Base-by-base conservation (phyloP, 345 rosid species). In the Triadica sebifera region DNA sequence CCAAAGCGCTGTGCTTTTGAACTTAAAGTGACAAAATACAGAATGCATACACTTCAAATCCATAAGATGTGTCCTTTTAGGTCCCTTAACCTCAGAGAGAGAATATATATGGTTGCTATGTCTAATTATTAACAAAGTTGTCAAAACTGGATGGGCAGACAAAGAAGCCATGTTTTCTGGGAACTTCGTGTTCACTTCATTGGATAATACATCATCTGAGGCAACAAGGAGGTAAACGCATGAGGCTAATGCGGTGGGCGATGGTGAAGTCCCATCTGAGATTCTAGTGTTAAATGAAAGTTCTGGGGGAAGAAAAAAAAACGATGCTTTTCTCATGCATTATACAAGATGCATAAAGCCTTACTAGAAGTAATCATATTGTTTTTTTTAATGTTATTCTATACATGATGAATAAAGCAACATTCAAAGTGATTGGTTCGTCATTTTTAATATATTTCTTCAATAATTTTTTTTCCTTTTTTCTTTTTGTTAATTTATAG, bases 101-200 rank as follows among this genome's bases (percentile, higher is more conserved):
- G 34, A 29, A 22, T 53, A 6, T 75, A 58, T 13, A 19, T 43
- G 45, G 46, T 50, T 7, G 57, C 43, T 52, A 13, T 15, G 69
- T 61, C 45, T 52, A 43, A 3, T 15, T 69, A 75, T 49, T 80
- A 67, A 74, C 63, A 25, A 78, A 72, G 41, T 57, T 74, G 53
- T 45, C 47, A 34, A 64, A 57, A 66, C 53, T 75, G 72, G 13
- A 60, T 85, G 65, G 22, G 86, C 95, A 94, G 97, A 89, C 79
- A 92, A 88, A 85, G 93, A 89, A 72, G 86, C 92, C 64, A 86
- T 94, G 82, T 89, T 84, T 78, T 92, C 97, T 19, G 97, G 98
- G 70, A 92, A 94, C 80, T 91, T 94, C 87, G 78, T 77, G 81
- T 94, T 89, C 88, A 92, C 89, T 65, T 67, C 90, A 17, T 81